These are phyloP conservation scores for Iris pallida DNA, from an alignment of 116 monocot species.

Conservation along the genomic window DNA sequence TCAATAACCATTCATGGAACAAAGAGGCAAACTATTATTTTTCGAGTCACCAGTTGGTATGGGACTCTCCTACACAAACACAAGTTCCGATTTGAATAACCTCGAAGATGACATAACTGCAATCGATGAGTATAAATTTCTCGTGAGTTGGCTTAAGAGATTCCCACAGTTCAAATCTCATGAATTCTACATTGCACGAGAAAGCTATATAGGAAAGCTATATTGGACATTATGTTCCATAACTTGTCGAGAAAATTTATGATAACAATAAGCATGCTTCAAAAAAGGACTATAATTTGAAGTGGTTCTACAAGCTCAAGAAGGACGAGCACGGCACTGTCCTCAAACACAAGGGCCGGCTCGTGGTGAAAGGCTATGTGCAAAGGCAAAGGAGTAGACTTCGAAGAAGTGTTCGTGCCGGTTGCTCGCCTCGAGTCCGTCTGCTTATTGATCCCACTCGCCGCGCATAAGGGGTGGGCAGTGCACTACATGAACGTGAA, in stretches of 20 bases:
- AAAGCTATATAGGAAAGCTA: constrained; percentile 29
- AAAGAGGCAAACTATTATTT: constrained; percentile 20
- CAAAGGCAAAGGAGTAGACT: too few relatives aligned
- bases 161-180: constrained; percentile 25
- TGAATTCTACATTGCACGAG: constrained; percentile 24
- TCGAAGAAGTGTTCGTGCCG: too few relatives aligned
- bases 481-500: too few relatives aligned
- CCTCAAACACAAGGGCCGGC: too few relatives aligned
- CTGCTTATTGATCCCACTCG: too few relatives aligned
- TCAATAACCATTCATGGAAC: constrained; percentile 47
- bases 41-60: constrained; percentile 68
- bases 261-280: constrained; percentile 38
- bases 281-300: constrained; percentile 17
- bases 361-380: too few relatives aligned
- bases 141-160: constrained; percentile 23
- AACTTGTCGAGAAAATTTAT: constrained; percentile 59
- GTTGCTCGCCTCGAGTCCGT: too few relatives aligned
- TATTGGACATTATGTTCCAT: constrained; percentile 77
- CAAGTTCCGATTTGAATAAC: neutral
- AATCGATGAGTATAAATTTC: constrained; percentile 11
- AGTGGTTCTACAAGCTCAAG: too few relatives aligned
- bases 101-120: constrained; percentile 10
- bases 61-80: constrained; percentile 62
- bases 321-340: too few relatives aligned
- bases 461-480: too few relatives aligned